A percentile compares a stretch with the other conserved stretches of the same genome.
Evolutionary conservation across 495 filamentous ascomycete species (phyloP).

Genomic region (Xylona heveae): DNA sequence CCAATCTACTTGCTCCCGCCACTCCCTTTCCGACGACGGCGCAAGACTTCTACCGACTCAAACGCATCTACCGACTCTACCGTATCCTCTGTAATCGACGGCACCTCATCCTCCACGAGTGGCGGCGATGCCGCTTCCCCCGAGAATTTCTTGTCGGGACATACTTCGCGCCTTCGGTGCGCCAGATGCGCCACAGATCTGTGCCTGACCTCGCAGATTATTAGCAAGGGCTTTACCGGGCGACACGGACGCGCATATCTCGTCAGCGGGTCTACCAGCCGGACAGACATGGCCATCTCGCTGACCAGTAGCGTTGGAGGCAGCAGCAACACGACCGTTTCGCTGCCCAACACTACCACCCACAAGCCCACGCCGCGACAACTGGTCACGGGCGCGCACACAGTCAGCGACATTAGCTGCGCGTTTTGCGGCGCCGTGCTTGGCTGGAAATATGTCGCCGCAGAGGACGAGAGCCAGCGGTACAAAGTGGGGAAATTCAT

Average conservation of each 20-base stretch:
- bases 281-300: conserved; percentile 10
- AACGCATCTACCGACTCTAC: conserved; percentile 7
- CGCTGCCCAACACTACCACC: conserved; percentile 33
- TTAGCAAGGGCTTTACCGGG: conserved; percentile 82
- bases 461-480: conserved; percentile 55
- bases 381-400: conserved; percentile 59
- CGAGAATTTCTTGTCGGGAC: conserved; percentile 23
- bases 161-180: conserved; percentile 48
- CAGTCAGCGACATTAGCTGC: conserved; percentile 37
- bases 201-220: conserved; percentile 55
- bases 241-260: conserved; percentile 89
- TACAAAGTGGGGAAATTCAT: conserved; percentile 97
- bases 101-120: conserved; percentile 8
- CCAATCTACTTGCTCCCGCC: conserved; percentile 32
- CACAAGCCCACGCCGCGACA: conserved; percentile 44
- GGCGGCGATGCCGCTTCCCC: conserved; percentile 6
- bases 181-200: conserved; percentile 51
- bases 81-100: conserved; percentile 6
- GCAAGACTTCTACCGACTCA: conserved; percentile 14
- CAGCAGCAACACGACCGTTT: conserved; percentile 14
- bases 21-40: conserved; percentile 24
- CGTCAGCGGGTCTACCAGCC: conserved; percentile 17
- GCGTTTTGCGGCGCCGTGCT: conserved; percentile 43
- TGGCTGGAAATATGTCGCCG: conserved; percentile 88
- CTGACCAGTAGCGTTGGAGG: conserved; percentile 13